Percentiles rank a stretch among this genome's conserved stretches.
Conservation (phyloP, 2,329 filamentous ascomycete genomes). For the Cercospora zeina region DNA sequence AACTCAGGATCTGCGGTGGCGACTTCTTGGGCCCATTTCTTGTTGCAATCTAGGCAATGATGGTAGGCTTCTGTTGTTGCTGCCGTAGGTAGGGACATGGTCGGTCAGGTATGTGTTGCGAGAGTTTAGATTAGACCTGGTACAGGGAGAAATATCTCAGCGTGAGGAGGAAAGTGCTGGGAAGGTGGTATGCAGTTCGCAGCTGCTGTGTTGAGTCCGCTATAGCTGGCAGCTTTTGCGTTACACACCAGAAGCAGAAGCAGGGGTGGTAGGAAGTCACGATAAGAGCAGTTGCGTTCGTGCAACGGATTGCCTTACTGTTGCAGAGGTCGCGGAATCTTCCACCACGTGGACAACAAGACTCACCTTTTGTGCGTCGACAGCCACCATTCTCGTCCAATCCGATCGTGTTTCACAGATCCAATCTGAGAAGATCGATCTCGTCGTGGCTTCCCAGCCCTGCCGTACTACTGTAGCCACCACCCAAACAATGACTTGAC, state of each 20-base stretch:
- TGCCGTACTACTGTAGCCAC: background rate
- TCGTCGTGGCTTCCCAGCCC: background rate
- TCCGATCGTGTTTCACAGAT: background rate
- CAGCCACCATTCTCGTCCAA: background rate
- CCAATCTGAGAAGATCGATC: background rate
- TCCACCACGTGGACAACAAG: background rate
- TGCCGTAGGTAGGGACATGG: background rate
- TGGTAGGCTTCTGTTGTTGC: slow-evolving; percentile 33
- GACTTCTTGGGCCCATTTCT: slow-evolving; percentile 68
- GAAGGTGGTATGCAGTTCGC: background rate
- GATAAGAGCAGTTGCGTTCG: background rate
- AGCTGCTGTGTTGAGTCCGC: background rate
- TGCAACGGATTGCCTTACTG: background rate
- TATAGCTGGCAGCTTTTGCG: background rate
- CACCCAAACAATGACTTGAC: background rate
- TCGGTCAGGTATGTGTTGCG: background rate
- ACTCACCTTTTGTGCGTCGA: slow-evolving; percentile 5
- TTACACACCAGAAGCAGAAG: background rate
- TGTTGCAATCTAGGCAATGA: slow-evolving; percentile 66
- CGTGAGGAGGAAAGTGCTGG: background rate
- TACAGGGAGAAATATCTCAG: background rate
- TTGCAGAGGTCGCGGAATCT: background rate
- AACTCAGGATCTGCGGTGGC: slow-evolving; percentile 67
- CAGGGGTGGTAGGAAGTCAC: background rate
- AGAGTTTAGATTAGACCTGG: background rate